Percentiles rank a stretch among this genome's conserved stretches.
These are phyloP conservation scores for Amaranthus tricolor DNA, from an alignment of 179 eudicot species.

Conservation along the genomic window DNA sequence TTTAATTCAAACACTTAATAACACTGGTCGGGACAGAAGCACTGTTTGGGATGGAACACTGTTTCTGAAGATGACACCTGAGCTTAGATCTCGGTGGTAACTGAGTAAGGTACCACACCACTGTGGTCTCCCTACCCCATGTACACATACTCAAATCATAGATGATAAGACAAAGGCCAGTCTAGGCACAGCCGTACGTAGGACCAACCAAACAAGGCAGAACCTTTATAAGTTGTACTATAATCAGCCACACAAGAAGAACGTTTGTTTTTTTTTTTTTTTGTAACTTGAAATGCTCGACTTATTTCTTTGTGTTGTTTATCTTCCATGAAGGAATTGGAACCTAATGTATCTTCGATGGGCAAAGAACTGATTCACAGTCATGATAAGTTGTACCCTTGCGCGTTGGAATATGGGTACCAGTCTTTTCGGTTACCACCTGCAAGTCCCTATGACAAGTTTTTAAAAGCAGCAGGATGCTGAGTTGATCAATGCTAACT, in stretches of 20 bases:
- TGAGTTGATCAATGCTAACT: conserved; percentile 25
- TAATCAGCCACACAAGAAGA: not conserved
- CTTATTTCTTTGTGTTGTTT: conserved; percentile 6
- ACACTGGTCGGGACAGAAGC: too few relatives aligned
- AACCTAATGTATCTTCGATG: conserved; percentile 10
- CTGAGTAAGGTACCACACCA: too few relatives aligned
- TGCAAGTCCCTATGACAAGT: conserved; percentile 41
- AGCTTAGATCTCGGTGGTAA: too few relatives aligned
- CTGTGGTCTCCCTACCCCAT: too few relatives aligned
- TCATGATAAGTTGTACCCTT: conserved; percentile 25
- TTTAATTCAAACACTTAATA: too few relatives aligned
- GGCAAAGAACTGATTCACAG: conserved; percentile 24
- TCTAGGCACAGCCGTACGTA: too few relatives aligned
- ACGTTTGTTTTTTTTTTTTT: not conserved
- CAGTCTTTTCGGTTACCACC: conserved; percentile 37
- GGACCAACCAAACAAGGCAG: too few relatives aligned
- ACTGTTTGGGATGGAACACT: too few relatives aligned
- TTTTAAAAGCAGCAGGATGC: conserved; percentile 38
- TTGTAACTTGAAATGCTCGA: not conserved
- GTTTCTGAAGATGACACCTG: too few relatives aligned
- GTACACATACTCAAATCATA: too few relatives aligned
- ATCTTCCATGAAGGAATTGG: conserved; percentile 23
- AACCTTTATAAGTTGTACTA: not conserved
- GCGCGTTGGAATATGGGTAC: conserved; percentile 32
- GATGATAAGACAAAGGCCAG: too few relatives aligned